Base-by-base conservation (phyloP, 768 basidiomycete genomes). In the Leccinellum rugosiceps region DNA sequence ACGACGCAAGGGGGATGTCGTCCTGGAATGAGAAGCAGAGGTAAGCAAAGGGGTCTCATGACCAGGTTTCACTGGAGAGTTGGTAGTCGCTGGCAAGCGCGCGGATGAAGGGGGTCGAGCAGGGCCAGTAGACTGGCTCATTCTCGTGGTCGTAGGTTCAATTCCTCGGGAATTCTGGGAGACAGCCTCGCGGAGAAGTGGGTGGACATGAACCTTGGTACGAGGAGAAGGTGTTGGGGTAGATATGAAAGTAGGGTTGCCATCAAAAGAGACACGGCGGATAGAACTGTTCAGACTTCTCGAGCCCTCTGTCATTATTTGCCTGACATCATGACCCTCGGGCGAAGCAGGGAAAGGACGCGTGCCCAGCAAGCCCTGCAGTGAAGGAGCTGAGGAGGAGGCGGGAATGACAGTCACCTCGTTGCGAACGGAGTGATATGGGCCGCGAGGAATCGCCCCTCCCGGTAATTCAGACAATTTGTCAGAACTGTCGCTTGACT, bases 1-100 rank as follows among this genome's bases (percentile, higher is more conserved):
- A 17, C 85, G 73, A 10, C 85, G 81, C 0, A 88, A 72, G 1
- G 88, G 87, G 1, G 87, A 88, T 0, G 74, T 68, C 3, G 75
- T 68, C 35, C 80, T 76, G 11, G 78, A 78, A 45, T 71, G 77
- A 8, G 76, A 67, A 1, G 66, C 65, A 2, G 77, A 76, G 4
- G 63, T 55, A 19, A 65, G 44, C 11, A 55, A 58, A 15, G 73
- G 67, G 0, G 75, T 69, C 23, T 70, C 71, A 4, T 58, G 53
- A n/a, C 62, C 64, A 8, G 46, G 64, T 55, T 64, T 68, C 57
- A 58, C 65, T 23, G 61, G 55, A 3, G 70, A 52, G 23, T 32
- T 51, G 8, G 26, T 1, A 23, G 8, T 8, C 1, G 50, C 60
- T 50, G 32, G 52, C 10, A 45, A 51, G 48, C 61, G 71, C 11